These are phyloP conservation scores for Thozetella sp. DNA, from an alignment of 495 filamentous ascomycete genomes.

Conservation along the genomic window DNA sequence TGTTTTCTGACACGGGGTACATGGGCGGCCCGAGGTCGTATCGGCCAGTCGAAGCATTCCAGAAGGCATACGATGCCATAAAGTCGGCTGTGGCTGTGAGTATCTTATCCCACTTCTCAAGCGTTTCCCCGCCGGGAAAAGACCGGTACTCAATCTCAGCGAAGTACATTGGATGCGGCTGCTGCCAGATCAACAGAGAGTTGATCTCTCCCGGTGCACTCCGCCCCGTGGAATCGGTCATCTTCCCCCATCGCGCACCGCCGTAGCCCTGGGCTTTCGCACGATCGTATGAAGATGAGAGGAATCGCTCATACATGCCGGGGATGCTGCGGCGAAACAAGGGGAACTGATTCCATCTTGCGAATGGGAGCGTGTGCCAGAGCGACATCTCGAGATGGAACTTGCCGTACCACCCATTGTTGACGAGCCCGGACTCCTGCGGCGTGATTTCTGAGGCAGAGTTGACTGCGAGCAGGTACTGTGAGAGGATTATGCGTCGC, in stretches of 20 bases:
- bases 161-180: slow-evolving; percentile 55
- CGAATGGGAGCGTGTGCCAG: slow-evolving; percentile 56
- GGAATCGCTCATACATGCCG: slow-evolving; percentile 46
- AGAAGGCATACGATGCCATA: slow-evolving; percentile 52
- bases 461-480: slow-evolving; percentile 52
- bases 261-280: slow-evolving; percentile 50
- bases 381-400: slow-evolving; percentile 57
- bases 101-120: slow-evolving; percentile 46
- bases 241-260: slow-evolving; percentile 60
- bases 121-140: slow-evolving; percentile 32
- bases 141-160: slow-evolving; percentile 52
- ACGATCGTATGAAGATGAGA: slow-evolving; percentile 43
- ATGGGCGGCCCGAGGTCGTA: slow-evolving; percentile 56
- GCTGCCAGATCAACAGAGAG: slow-evolving; percentile 56
- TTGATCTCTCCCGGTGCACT: slow-evolving; percentile 60
- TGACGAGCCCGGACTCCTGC: slow-evolving; percentile 49
- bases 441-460: slow-evolving; percentile 34
- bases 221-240: slow-evolving; percentile 57
- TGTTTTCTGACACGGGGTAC: slow-evolving; percentile 55
- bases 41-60: slow-evolving; percentile 38
- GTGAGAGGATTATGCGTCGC: slow-evolving; percentile 48
- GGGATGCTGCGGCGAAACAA: slow-evolving; percentile 46
- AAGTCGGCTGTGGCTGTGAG: slow-evolving; percentile 48
- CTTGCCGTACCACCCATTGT: slow-evolving; percentile 59
- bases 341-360: slow-evolving; percentile 50